Percentiles rank a stretch among this genome's conserved stretches.
Conservation (phyloP, 495 filamentous ascomycete species). For the Usnea hakonensis region DNA sequence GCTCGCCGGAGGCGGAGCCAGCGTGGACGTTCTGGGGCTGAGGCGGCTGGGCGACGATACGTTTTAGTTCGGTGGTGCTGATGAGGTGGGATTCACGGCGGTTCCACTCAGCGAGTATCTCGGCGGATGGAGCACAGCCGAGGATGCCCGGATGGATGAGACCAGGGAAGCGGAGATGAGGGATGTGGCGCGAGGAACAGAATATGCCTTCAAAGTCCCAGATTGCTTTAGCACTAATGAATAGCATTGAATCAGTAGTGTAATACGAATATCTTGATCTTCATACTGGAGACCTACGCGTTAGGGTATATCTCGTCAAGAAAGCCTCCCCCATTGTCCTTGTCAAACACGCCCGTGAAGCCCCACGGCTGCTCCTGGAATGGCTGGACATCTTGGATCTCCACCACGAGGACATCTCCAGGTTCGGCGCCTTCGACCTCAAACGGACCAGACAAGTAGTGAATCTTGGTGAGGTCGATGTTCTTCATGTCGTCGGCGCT, state of each 20-base stretch:
- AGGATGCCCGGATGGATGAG: constrained; percentile 92
- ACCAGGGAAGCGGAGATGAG: constrained; percentile 80
- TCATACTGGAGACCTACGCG: constrained; percentile 40
- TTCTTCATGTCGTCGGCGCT: constrained; percentile 80
- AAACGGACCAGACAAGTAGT: constrained; percentile 89
- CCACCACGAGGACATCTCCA: constrained; percentile 78
- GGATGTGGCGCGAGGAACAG: constrained; percentile 85
- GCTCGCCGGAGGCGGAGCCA: constrained; percentile 51
- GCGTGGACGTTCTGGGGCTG: constrained; percentile 63
- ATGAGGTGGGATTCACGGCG: constrained; percentile 73
- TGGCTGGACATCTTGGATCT: constrained; percentile 95
- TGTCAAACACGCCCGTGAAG: constrained; percentile 79
- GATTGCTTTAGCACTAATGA: constrained; percentile 74
- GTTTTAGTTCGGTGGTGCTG: constrained; percentile 52
- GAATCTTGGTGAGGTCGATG: constrained; percentile 74
- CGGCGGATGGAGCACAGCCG: constrained; percentile 74
- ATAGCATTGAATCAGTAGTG: not conserved
- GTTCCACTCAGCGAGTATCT: constrained; percentile 70
- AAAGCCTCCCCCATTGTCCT: constrained; percentile 83
- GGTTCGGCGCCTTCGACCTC: constrained; percentile 81
- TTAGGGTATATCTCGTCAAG: constrained; percentile 85
- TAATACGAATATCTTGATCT: too few species aligned
- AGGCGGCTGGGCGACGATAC: constrained; percentile 76
- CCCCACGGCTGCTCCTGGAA: constrained; percentile 85
- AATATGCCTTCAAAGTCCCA: constrained; percentile 98